Conservation (phyloP, 2,329 filamentous ascomycete species). For the Pyrenophora seminiperda region DNA sequence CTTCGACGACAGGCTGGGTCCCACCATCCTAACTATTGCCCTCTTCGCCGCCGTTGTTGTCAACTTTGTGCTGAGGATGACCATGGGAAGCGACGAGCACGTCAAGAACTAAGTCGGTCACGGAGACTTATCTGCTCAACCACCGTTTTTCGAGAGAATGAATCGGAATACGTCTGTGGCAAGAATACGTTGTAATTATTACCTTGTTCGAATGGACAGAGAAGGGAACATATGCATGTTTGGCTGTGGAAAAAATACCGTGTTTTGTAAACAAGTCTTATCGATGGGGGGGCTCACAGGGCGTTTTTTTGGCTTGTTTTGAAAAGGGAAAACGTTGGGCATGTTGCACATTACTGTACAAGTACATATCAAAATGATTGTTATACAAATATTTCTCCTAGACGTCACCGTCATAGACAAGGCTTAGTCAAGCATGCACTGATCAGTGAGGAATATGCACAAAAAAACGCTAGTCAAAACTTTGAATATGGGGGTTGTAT, state of each 20-base stretch:
- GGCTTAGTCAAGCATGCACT: too few species aligned
- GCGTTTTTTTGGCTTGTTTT: conserved; percentile 1
- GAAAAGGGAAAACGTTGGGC: not conserved
- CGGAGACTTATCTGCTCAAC: not conserved
- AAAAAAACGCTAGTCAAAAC: too few species aligned
- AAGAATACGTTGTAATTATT: too few species aligned
- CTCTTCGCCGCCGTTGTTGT: conserved; percentile 88
- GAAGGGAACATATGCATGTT: not conserved
- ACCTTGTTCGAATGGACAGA: not conserved
- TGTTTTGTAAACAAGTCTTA: not conserved
- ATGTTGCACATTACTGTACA: not conserved
- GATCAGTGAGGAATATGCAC: too few species aligned
- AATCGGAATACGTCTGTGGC: too few species aligned
- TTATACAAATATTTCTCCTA: too few species aligned
- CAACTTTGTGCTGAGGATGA: conserved; percentile 78
- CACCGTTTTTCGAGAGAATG: not conserved
- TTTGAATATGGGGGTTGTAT: too few species aligned
- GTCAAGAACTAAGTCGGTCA: conserved; percentile 9
- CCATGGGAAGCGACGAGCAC: conserved; percentile 26
- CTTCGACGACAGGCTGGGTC: conserved; percentile 95
- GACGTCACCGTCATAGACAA: too few species aligned
- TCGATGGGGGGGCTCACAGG: not conserved
- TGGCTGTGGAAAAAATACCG: not conserved
- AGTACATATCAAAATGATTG: not conserved
- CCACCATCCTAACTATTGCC: conserved; percentile 85